These are phyloP conservation scores for Scleroderma citrinum DNA, from an alignment of 768 basidiomycete genomes.

Conservation along the genomic window DNA sequence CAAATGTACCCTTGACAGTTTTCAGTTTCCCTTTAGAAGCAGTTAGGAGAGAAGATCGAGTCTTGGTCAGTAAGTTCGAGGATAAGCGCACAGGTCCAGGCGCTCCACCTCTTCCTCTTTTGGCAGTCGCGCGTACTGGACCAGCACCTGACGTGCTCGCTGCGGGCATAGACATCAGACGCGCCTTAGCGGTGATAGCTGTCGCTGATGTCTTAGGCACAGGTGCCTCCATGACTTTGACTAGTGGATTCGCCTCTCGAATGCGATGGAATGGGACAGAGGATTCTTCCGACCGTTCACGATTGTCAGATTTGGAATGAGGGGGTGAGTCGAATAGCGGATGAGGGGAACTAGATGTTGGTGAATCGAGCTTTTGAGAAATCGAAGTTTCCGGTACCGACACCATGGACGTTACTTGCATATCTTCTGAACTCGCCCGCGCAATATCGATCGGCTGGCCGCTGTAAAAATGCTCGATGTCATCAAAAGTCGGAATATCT, in stretches of 20 bases:
- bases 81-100: conserved; percentile 53
- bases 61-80: conserved; percentile 33
- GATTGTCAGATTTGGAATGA: conserved; percentile 2
- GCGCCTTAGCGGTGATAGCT: conserved; percentile 47
- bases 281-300: conserved; percentile 4
- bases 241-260: conserved; percentile 46
- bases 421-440: conserved; percentile 7
- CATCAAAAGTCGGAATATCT: conserved; percentile 19
- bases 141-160: conserved; percentile 7
- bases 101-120: conserved; percentile 21
- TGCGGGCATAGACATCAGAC: conserved; percentile 27
- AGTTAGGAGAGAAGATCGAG: conserved; percentile 49
- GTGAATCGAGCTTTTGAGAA: conserved; percentile 8
- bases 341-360: conserved; percentile 11
- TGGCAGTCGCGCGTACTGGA: conserved; percentile 4
- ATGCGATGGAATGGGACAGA: conserved; percentile 36
- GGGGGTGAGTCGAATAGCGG: conserved; percentile 27
- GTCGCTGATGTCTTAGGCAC: conserved; percentile 23
- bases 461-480: conserved; percentile 26
- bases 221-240: conserved; percentile 44
- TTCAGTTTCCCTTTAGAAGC: conserved; percentile 46
- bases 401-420: conserved; percentile 1
- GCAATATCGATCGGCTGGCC: conserved; percentile 28
- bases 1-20: conserved; percentile 43
- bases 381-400: background rate